Conservation (phyloP, 148 eudicot genomes). For the Silene uniflora region DNA sequence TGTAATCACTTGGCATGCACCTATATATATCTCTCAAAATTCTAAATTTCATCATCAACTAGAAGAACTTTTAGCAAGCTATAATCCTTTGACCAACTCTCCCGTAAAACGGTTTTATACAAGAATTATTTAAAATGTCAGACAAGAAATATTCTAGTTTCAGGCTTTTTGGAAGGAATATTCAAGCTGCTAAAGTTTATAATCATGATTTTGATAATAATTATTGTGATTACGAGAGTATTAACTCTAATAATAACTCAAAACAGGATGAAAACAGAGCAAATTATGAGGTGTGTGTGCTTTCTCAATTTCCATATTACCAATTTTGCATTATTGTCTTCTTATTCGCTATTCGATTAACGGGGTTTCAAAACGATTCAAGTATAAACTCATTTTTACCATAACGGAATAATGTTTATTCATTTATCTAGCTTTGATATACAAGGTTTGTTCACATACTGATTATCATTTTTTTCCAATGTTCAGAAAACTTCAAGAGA, state of each 20-base stretch:
- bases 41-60: not conserved
- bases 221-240: slow-evolving; percentile 21
- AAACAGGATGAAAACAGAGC: slow-evolving; percentile 20
- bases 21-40: slow-evolving; percentile 2
- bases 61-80: not conserved
- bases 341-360: not conserved
- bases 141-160: slow-evolving; percentile 42
- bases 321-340: too few species aligned
- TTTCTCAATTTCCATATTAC: not conserved
- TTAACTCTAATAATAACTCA: slow-evolving; percentile 22
- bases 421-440: too few species aligned
- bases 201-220: slow-evolving; percentile 6
- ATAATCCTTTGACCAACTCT: too few species aligned
- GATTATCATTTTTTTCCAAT: not conserved
- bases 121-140: slow-evolving; percentile 28
- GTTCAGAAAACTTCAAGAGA: not conserved
- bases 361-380: too few species aligned
- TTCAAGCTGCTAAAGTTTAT: slow-evolving; percentile 25
- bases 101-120: too few species aligned
- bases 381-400: too few species aligned
- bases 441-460: too few species aligned
- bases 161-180: slow-evolving; percentile 65
- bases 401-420: too few species aligned
- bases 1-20: slow-evolving; percentile 45
- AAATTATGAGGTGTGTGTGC: slow-evolving; percentile 21